phyloP scores from a whole-genome alignment of 257 asterid genomes.

The Rauvolfia tetraphylla region DNA sequence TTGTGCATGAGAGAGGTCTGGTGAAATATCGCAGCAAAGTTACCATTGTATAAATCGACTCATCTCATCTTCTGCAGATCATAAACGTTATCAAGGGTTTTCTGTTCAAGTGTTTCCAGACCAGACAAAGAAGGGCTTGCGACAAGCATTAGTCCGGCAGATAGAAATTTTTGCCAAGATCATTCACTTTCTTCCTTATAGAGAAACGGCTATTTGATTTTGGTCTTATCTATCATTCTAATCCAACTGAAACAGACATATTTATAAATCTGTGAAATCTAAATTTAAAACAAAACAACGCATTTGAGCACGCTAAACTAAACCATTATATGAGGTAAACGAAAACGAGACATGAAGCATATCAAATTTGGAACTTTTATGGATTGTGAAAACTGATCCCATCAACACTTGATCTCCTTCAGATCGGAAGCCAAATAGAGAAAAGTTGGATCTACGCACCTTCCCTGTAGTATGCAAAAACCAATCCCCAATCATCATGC shows the following conservation, averaged over 20 bases:
- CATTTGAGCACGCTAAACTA: background rate
- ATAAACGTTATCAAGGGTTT: no score
- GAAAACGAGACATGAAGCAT: background rate
- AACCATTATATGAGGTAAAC: background rate
- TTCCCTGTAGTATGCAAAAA: conserved; percentile 52
- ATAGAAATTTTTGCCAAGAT: background rate
- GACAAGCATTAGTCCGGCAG: no score
- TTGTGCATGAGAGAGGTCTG: no score
- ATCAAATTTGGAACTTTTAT: background rate
- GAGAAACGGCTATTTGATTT: no score
- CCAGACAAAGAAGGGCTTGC: no score
- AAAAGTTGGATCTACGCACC: conserved; percentile 55
- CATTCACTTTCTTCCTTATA: background rate
- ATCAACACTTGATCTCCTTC: conserved; percentile 53
- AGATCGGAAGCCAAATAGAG: conserved; percentile 44
- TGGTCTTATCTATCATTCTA: no score
- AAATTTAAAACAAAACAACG: no score
- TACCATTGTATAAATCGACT: no score
- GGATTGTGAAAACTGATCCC: background rate
- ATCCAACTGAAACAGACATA: no score
- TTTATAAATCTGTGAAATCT: background rate
- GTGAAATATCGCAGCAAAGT: no score
- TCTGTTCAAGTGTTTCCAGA: no score
- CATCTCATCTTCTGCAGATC: no score
- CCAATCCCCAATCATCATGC: conserved; percentile 40